Conservation (phyloP, 2,329 filamentous ascomycete genomes). For the Claviceps sp. region DNA sequence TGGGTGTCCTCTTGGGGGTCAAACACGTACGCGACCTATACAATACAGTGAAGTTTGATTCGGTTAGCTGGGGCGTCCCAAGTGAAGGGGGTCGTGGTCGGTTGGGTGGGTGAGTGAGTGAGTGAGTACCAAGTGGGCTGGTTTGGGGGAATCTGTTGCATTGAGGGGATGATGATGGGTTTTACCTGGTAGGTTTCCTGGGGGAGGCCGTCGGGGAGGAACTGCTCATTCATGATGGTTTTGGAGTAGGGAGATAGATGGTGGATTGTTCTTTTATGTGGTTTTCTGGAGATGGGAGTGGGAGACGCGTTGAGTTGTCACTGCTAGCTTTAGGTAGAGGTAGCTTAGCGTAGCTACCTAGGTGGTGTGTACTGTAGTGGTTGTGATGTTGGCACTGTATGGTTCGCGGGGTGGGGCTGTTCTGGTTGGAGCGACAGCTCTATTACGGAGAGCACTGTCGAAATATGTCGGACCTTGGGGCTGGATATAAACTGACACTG, state of each 20-base stretch:
- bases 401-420: neutral
- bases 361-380: neutral
- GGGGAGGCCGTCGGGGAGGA: conserved; percentile 12
- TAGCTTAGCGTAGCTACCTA: too few relatives aligned
- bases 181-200: conserved; percentile 33
- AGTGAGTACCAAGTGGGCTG: neutral
- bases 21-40: conserved; percentile 8
- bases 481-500: too few relatives aligned
- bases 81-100: neutral
- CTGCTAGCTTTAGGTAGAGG: neutral
- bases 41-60: too few relatives aligned
- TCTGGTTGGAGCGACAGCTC: neutral
- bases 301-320: conserved; percentile 2
- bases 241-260: neutral
- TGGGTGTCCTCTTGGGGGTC: conserved; percentile 29
- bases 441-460: too few relatives aligned
- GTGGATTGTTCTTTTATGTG: neutral
- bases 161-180: neutral
- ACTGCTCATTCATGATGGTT: conserved; percentile 13
- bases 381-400: neutral
- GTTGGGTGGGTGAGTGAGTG: neutral
- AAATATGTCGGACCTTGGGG: too few relatives aligned
- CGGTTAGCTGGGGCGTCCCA: too few relatives aligned
- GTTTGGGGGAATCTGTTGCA: neutral
- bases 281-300: too few relatives aligned